phyloP scores from a whole-genome alignment of 2,329 filamentous ascomycete genomes.

The Meredithiella fracta region DNA sequence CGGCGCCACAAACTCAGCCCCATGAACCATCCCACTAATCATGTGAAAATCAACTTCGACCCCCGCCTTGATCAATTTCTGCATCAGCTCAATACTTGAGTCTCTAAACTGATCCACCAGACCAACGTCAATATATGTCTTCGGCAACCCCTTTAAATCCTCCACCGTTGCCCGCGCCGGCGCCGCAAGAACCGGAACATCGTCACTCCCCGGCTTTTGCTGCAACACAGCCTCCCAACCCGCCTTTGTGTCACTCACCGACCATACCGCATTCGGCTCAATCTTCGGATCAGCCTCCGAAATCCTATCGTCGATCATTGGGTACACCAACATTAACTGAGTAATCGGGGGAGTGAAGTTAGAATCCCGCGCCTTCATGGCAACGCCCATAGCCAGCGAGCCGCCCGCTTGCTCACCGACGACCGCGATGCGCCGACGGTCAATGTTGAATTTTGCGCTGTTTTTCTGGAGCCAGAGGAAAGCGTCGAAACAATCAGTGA shows the following conservation, averaged over 20 bases:
- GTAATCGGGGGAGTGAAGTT: constrained; percentile 18
- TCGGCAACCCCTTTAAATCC: constrained; percentile 20
- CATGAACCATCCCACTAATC: constrained; percentile 25
- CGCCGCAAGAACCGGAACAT: constrained; percentile 16
- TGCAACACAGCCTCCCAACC: constrained; percentile 17
- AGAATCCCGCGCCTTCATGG: constrained; percentile 26
- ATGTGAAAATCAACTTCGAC: constrained; percentile 26
- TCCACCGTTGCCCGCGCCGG: constrained; percentile 17
- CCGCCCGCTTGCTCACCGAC: constrained; percentile 17
- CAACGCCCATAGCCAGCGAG: constrained; percentile 15
- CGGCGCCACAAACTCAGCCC: constrained; percentile 7
- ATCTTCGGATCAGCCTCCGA: constrained; percentile 12
- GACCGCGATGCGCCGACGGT: constrained; percentile 15
- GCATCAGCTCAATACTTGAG: constrained; percentile 21
- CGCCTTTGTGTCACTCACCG: constrained; percentile 15
- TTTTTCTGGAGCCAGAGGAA: constrained; percentile 18
- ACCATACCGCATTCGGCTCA: constrained; percentile 13
- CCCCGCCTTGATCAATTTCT: constrained; percentile 20
- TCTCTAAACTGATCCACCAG: constrained; percentile 24
- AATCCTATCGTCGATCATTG: constrained; percentile 22
- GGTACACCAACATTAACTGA: constrained; percentile 21
- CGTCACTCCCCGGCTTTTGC: constrained; percentile 12
- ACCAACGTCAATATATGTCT: constrained; percentile 25
- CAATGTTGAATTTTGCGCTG: constrained; percentile 17
- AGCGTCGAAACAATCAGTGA: constrained; percentile 23